A percentile compares a stretch with the other conserved stretches of the same genome.
Conservation (phyloP, 2,329 filamentous ascomycete genomes). For the Xylaria multiplex region DNA sequence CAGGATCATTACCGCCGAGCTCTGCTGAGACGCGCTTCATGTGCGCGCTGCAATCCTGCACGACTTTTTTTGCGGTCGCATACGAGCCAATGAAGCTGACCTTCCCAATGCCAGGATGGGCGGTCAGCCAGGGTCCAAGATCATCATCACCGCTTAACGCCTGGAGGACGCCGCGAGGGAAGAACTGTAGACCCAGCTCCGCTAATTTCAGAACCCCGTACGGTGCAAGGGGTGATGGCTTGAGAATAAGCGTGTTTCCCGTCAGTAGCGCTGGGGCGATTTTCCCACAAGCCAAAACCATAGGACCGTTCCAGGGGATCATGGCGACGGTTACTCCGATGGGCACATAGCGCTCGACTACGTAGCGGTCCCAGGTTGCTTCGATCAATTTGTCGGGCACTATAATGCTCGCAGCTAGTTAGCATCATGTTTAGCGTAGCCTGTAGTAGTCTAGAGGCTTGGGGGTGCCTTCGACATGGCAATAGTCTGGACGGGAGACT, state of each 20-base stretch:
- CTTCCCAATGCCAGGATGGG: conserved; percentile 69
- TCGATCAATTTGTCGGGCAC: conserved; percentile 32
- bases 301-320: conserved; percentile 67
- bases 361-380: conserved; percentile 47
- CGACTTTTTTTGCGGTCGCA: conserved; percentile 69
- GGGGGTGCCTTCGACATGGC: neutral
- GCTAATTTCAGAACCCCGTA: conserved; percentile 63
- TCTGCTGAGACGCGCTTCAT: conserved; percentile 71
- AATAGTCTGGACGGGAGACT: too few species aligned
- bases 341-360: conserved; percentile 52
- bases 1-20: conserved; percentile 69
- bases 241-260: conserved; percentile 65
- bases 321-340: conserved; percentile 60
- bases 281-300: conserved; percentile 64
- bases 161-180: conserved; percentile 72
- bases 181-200: conserved; percentile 66
- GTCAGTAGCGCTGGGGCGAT: conserved; percentile 66
- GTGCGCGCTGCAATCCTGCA: conserved; percentile 64
- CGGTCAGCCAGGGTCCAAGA: conserved; percentile 67
- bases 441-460: neutral
- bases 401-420: neutral
- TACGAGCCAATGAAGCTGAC: conserved; percentile 72
- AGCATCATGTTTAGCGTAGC: neutral
- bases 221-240: conserved; percentile 65
- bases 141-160: conserved; percentile 68